These are phyloP conservation scores for Pleurotus eryngii DNA, from an alignment of 768 basidiomycete genomes.

Conservation along the genomic window DNA sequence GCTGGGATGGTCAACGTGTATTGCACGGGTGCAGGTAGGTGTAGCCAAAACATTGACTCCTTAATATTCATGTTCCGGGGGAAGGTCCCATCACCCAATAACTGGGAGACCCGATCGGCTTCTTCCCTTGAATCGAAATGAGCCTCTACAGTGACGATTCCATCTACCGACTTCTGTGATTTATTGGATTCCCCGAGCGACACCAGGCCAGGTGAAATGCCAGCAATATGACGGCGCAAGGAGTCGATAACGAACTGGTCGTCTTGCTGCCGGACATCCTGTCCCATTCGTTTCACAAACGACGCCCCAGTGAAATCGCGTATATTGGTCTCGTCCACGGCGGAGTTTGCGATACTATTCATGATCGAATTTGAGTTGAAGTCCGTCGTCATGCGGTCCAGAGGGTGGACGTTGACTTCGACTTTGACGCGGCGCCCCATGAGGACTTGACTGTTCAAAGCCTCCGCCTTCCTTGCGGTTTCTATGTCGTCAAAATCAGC, in stretches of 20 bases:
- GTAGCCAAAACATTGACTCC: constrained; percentile 32
- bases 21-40: constrained; percentile 45
- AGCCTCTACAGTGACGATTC: constrained; percentile 33
- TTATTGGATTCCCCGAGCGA: constrained; percentile 23
- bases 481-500: constrained; percentile 36
- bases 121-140: constrained; percentile 48
- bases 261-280: constrained; percentile 16
- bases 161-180: constrained; percentile 18
- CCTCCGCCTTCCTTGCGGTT: constrained; percentile 30
- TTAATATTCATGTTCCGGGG: constrained; percentile 22
- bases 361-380: constrained; percentile 35
- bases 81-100: constrained; percentile 30
- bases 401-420: constrained; percentile 34
- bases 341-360: constrained; percentile 37
- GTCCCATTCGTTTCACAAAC: constrained; percentile 19
- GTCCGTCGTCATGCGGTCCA: constrained; percentile 19
- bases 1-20: constrained; percentile 46
- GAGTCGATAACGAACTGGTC: constrained; percentile 22
- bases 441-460: constrained; percentile 32
- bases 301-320: constrained; percentile 25
- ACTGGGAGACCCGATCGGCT: constrained; percentile 36
- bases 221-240: constrained; percentile 11
- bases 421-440: constrained; percentile 45
- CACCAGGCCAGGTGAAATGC: constrained; percentile 6
- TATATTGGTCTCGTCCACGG: constrained; percentile 21